Conservation (phyloP, 2,329 filamentous ascomycete genomes). For the Penicillium paneum region DNA sequence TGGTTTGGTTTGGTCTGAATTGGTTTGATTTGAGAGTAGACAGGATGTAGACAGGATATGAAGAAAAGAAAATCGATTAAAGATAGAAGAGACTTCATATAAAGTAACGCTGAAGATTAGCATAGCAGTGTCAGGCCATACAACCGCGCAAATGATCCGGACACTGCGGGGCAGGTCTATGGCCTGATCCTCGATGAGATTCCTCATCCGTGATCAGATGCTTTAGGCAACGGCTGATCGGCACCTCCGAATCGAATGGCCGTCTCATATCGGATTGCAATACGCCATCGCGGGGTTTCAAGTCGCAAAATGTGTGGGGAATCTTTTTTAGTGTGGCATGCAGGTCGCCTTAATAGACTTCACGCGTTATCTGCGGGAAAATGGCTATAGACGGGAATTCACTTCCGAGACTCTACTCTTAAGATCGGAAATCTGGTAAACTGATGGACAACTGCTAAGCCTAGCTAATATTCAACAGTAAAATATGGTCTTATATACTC, state of each 20-base stretch:
- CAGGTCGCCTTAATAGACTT: neutral
- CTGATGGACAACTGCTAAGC: too few species aligned
- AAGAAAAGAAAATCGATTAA: neutral
- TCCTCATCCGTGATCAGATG: constrained; percentile 17
- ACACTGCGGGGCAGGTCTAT: constrained; percentile 15
- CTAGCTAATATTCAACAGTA: neutral
- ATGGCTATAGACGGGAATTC: neutral
- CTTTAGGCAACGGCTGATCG: neutral
- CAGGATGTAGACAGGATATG: neutral
- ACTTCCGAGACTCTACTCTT: neutral
- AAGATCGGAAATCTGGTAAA: too few species aligned
- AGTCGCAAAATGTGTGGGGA: constrained; percentile 11
- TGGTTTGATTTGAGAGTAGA: neutral
- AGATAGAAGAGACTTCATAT: constrained; percentile 11
- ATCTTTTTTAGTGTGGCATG: neutral
- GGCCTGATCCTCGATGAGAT: constrained; percentile 17
- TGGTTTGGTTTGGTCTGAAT: neutral
- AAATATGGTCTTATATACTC: neutral
- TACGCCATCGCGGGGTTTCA: constrained; percentile 23
- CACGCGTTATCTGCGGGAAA: neutral
- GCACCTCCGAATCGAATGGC: neutral
- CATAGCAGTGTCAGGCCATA: constrained; percentile 19
- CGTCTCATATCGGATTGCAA: constrained; percentile 2
- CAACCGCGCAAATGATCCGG: constrained; percentile 17
- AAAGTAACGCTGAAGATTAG: neutral